Evolutionary conservation across 352 stramenopile genomes (phyloP), one percentile per base, ranked within the genome.

Genomic region (Elongisporangium anandrum): DNA sequence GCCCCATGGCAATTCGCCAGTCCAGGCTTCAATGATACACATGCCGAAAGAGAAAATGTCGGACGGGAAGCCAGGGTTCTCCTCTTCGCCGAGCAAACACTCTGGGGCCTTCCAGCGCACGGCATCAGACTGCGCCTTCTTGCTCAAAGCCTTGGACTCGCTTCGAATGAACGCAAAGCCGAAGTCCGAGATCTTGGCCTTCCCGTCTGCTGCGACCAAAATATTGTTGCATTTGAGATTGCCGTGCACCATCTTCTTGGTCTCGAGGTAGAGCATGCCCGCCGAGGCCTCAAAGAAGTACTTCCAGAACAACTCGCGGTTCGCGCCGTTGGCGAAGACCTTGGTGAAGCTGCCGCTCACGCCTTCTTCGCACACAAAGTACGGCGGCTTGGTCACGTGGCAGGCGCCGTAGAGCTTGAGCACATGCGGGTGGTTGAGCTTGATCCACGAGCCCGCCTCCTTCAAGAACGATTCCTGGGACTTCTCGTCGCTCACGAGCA

Each of bases 181-280:
- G 20, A 83, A 83, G 66, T 83, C 74, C 52, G 66, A 70, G 56
- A 83, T 67, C 59, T 74, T 74, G 23, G 70, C 69, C 34, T 62
- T 71, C 22, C 60, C 54, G 48, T 78, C 55, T 9, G 68, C 55
- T n/a, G 81, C 85, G 8, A 97, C 68, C 4, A 97, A 72, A 20
- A 97, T 63, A 64, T 97, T 97, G 54, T 75, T 88, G 52, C 83
- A 88, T 57, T 97, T 97, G 19, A 97, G 71, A 56, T 97, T 87
- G 13, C 89, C 82, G 53, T 97, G 89, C 12, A 97, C 73, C 12
- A 90, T 69, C 48, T 77, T 73, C 34, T 77, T 52, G 38, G 57
- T 47, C 64, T 94, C 81, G 19, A 94, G 53, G 66, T 79, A 93
- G 19, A 56, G 29, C 17, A 94, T 61, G 0, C 79, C 85, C 10